Conservation (phyloP, 2,329 filamentous ascomycete species). For the Arthroderma uncinatum region DNA sequence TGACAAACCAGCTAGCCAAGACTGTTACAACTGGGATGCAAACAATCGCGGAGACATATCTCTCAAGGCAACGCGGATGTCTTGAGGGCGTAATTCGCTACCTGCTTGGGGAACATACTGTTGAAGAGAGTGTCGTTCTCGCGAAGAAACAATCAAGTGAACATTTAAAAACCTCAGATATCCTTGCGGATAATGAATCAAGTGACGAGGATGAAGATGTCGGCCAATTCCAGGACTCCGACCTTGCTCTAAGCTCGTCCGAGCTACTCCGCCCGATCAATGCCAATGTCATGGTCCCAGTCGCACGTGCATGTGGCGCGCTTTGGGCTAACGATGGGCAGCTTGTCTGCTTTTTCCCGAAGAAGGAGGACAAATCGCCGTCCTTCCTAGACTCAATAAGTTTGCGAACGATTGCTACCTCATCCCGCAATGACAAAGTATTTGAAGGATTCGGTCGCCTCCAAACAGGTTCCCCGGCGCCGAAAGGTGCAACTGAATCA, state of each 20-base stretch:
- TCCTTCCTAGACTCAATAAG: slow-evolving; percentile 40
- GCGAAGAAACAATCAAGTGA: slow-evolving; percentile 46
- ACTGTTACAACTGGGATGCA: slow-evolving; percentile 42
- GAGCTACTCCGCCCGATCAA: slow-evolving; percentile 44
- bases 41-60: slow-evolving; percentile 45
- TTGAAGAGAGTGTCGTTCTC: slow-evolving; percentile 47
- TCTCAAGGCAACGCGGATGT: slow-evolving; percentile 41
- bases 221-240: slow-evolving; percentile 33
- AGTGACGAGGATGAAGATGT: slow-evolving; percentile 64
- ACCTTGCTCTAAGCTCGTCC: slow-evolving; percentile 39
- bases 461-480: slow-evolving; percentile 40
- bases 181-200: slow-evolving; percentile 60
- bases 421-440: slow-evolving; percentile 41
- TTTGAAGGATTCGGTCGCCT: slow-evolving; percentile 56
- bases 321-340: slow-evolving; percentile 48
- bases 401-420: slow-evolving; percentile 39
- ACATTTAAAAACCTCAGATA: slow-evolving; percentile 34
- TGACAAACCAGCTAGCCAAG: slow-evolving; percentile 41
- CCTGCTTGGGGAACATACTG: slow-evolving; percentile 46
- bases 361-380: slow-evolving; percentile 40
- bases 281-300: slow-evolving; percentile 53
- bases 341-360: slow-evolving; percentile 48
- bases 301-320: slow-evolving; percentile 49
- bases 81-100: slow-evolving; percentile 53
- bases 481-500: slow-evolving; percentile 37